These are phyloP conservation scores for Myxozyma monticola DNA, from an alignment of 805 yeast genomes.

Conservation along the genomic window DNA sequence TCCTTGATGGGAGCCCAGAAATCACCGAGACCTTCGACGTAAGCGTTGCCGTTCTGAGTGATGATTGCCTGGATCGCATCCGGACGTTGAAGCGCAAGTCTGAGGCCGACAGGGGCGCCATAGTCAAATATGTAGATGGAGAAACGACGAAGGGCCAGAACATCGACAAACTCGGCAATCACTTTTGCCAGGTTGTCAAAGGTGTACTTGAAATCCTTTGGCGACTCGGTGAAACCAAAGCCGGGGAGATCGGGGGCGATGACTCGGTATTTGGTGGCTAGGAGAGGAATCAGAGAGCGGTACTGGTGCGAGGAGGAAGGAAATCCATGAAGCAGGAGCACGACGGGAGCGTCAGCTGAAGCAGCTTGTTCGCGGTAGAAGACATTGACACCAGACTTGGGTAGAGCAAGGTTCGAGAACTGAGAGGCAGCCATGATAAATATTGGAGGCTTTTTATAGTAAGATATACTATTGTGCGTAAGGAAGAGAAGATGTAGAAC, in stretches of 20 bases:
- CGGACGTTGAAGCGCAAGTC: slow-evolving; percentile 43
- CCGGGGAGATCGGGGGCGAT: slow-evolving; percentile 52
- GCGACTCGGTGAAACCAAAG: slow-evolving; percentile 42
- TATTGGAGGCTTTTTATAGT: no score
- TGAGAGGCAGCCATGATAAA: no score
- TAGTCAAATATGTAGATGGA: slow-evolving; percentile 47
- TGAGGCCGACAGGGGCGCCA: slow-evolving; percentile 47
- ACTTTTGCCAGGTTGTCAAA: slow-evolving; percentile 42
- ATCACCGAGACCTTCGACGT: slow-evolving; percentile 45
- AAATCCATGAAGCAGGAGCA: slow-evolving; percentile 48
- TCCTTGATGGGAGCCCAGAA: slow-evolving; percentile 44
- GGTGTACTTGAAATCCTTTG: slow-evolving; percentile 34
- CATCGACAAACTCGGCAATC: slow-evolving; percentile 39
- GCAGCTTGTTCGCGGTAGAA: no score
- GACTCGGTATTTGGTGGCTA: slow-evolving; percentile 42
- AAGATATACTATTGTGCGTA: no score
- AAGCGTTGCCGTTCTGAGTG: slow-evolving; percentile 49
- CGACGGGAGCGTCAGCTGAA: slow-evolving; percentile 38
- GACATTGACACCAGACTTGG: no score
- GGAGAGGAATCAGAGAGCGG: slow-evolving; percentile 42
- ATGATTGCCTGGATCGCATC: slow-evolving; percentile 39
- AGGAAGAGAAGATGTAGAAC: no score
- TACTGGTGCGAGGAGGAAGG: slow-evolving; percentile 48
- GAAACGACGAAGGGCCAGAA: slow-evolving; percentile 37
- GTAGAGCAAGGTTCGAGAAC: no score